Evolutionary conservation across 176 grass and related monocot species (phyloP), one percentile per base, ranked within the genome.

Genomic region (Musa beccarii): DNA sequence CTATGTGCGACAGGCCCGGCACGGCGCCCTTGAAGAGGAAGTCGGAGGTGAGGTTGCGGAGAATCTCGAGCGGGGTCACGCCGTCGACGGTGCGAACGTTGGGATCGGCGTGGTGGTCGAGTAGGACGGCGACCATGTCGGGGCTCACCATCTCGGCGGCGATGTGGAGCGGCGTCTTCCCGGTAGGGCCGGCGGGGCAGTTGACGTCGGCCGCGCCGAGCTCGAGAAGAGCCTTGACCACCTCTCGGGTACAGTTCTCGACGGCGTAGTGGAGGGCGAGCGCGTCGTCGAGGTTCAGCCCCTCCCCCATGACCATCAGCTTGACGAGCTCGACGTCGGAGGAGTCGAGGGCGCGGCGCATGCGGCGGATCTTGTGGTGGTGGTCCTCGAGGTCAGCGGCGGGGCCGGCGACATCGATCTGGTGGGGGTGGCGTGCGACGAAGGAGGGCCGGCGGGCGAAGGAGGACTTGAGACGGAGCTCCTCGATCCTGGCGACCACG

Each of bases 231-330:
- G 91, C 91, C 88, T 99, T 99, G 53, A 94, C 96, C 20, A 99
- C 96, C 81, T 99, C 96, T 14, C 96, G 88, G 84, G 88, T 99
- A 74, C 96, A 99, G 85, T 92, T 92, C 83, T 95, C 91, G 2
- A 99, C 96, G 11, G 96, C 89, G 77, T 99, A 99, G 85, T 99
- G 96, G 63, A 99, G 91, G 8, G 96, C 96, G 12, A 99, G 92
- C 0, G 96, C 91, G 68, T 99, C 96, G 80, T 99, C 91, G 13
- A 99, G 89, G 76, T 99, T 99, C 71, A 99, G 91, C 9, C 96
- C 96, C 62, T 99, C 96, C 8, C 96, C 91, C 96, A 99, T 99
- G 55, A 99, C 96, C 96, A 99, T 99, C 51, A 99, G 85, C 85
- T 99, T 99, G 9, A 99, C 96, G 23, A 99, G 96, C 81, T 99